Conservation (phyloP, 371 early-diverging fungal genomes). For the Lichtheimia hyalospora region DNA sequence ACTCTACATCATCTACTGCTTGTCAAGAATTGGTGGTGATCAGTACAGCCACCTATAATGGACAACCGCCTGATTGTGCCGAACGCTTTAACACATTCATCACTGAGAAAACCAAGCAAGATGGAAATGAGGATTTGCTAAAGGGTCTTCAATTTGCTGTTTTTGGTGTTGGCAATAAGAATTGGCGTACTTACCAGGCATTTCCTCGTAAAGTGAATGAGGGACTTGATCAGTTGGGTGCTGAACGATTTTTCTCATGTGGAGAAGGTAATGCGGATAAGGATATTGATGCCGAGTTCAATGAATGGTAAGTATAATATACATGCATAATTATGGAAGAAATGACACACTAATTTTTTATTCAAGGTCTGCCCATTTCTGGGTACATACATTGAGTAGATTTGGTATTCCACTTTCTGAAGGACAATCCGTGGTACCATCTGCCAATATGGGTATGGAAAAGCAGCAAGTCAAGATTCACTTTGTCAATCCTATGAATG, state of each 20-base stretch:
- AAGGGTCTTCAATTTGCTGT: slow-evolving; percentile 46
- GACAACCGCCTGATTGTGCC: slow-evolving; percentile 60
- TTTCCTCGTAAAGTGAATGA: slow-evolving; percentile 49
- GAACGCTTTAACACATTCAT: slow-evolving; percentile 51
- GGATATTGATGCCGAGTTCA: slow-evolving; percentile 52
- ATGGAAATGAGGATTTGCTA: slow-evolving; percentile 21
- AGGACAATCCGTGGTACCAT: slow-evolving; percentile 32
- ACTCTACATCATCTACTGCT: slow-evolving; percentile 1
- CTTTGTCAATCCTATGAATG: slow-evolving; percentile 27
- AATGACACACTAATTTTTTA: background rate
- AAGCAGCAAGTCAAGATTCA: slow-evolving; percentile 19
- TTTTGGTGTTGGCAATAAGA: slow-evolving; percentile 59
- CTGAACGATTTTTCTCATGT: slow-evolving; percentile 34
- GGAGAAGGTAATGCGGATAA: slow-evolving; percentile 54
- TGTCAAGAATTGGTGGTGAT: slow-evolving; percentile 45
- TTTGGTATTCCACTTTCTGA: slow-evolving; percentile 34
- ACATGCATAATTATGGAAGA: background rate
- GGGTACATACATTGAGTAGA: slow-evolving; percentile 28
- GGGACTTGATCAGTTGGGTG: slow-evolving; percentile 46
- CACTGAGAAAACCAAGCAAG: slow-evolving; percentile 21
- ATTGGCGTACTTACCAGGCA: slow-evolving; percentile 60
- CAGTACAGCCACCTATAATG: slow-evolving; percentile 57
- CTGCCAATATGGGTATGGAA: slow-evolving; percentile 16
- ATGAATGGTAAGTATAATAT: slow-evolving; percentile 31
- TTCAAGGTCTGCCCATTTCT: slow-evolving; percentile 41